These are phyloP conservation scores for Sporopachydermia lactativora DNA, from an alignment of 805 yeast species.

Conservation along the genomic window DNA sequence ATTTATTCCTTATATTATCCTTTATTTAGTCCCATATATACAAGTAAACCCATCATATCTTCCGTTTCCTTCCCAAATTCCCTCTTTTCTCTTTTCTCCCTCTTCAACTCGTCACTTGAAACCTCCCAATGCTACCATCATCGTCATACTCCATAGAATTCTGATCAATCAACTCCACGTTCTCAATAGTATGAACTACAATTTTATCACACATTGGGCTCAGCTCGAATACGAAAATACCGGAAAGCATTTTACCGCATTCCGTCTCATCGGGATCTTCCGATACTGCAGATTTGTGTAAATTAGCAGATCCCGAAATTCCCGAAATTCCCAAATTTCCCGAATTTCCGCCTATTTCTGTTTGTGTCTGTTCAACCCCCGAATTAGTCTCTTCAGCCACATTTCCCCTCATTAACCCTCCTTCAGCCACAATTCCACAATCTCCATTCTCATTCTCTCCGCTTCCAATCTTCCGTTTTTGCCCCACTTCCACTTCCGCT, in stretches of 20 bases:
- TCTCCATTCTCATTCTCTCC: neutral
- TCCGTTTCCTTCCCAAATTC: neutral
- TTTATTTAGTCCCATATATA: too few relatives aligned
- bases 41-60: too few relatives aligned
- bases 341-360: neutral
- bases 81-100: neutral
- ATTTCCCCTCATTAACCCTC: neutral
- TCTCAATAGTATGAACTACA: constrained; percentile 16
- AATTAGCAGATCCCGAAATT: neutral
- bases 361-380: neutral
- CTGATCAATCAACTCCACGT: constrained; percentile 13
- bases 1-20: too few relatives aligned
- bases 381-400: neutral
- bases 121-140: neutral
- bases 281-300: constrained; percentile 10
- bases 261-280: constrained; percentile 16
- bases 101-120: neutral
- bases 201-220: constrained; percentile 13
- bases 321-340: constrained; percentile 4
- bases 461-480: neutral
- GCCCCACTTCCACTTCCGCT: neutral
- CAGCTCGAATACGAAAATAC: constrained; percentile 21
- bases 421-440: neutral
- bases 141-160: neutral
- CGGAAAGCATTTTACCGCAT: constrained; percentile 21